These are phyloP conservation scores for Cicer chorassanicum DNA, from an alignment of 306 rosid species.

Conservation along the genomic window DNA sequence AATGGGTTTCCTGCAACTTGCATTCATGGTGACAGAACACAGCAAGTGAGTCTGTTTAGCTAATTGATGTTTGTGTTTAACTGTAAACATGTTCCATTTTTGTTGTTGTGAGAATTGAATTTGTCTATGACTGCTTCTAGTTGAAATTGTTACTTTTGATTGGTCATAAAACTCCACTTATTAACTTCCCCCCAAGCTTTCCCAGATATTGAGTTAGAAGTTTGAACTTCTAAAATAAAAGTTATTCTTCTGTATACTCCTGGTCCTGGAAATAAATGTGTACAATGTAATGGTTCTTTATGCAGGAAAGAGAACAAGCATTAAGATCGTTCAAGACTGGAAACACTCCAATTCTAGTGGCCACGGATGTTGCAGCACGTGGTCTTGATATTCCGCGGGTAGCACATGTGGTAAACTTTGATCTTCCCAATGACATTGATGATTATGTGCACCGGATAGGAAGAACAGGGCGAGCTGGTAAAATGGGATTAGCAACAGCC, in stretches of 20 bases:
- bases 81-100: neutral
- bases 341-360: constrained; percentile 78
- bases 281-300: constrained; percentile 18
- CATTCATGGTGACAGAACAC: constrained; percentile 96
- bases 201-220: constrained; percentile 3
- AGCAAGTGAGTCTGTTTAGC: constrained; percentile 63
- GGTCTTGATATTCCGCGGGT: constrained; percentile 87
- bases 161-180: neutral
- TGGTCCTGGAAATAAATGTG: constrained; percentile 11
- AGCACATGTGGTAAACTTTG: constrained; percentile 81
- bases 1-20: constrained; percentile 96
- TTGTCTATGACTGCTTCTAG: constrained; percentile 17
- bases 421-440: constrained; percentile 83
- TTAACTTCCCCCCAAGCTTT: constrained; percentile 18
- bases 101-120: constrained; percentile 19
- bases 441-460: constrained; percentile 90
- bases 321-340: constrained; percentile 79
- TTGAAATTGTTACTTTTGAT: constrained; percentile 22
- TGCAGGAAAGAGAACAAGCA: constrained; percentile 85
- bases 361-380: constrained; percentile 89
- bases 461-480: constrained; percentile 84
- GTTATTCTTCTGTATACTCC: neutral
- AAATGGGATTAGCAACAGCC: constrained; percentile 82
- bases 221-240: constrained; percentile 21
- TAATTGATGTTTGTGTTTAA: constrained; percentile 31